Percentiles rank a stretch among this genome's conserved stretches.
Conservation (phyloP, 2,329 filamentous ascomycete genomes). For the Graphilbum sp. region DNA sequence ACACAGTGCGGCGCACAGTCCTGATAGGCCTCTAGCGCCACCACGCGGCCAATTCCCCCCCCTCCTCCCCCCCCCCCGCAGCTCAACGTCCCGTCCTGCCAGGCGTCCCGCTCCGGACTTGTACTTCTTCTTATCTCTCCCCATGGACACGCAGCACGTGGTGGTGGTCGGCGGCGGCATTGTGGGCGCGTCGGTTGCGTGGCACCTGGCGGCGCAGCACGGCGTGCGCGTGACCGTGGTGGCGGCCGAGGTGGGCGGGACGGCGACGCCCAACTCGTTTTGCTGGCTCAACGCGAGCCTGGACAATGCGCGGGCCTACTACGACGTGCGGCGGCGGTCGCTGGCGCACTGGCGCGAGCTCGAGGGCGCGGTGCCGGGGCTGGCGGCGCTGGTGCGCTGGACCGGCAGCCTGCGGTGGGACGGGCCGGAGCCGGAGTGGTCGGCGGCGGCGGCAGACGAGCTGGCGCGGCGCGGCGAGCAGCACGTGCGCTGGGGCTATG, state of each 20-base stretch:
- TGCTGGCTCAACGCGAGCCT: constrained; percentile 17
- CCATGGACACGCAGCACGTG: no score
- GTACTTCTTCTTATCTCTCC: no score
- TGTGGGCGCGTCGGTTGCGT: constrained; percentile 16
- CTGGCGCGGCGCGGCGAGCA: constrained; percentile 11
- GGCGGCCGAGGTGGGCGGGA: constrained; percentile 14
- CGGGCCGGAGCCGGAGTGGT: constrained; percentile 9
- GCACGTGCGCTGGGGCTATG: constrained; percentile 15
- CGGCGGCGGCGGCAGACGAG: no score
- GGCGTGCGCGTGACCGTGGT: constrained; percentile 14
- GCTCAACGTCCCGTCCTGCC: no score
- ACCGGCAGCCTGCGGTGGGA: constrained; percentile 11
- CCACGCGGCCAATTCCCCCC: no score
- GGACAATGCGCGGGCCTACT: constrained; percentile 14
- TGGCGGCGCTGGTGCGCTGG: constrained; percentile 11
- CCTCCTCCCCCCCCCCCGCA: no score
- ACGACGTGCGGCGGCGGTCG: constrained; percentile 15
- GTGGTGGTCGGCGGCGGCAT: constrained; percentile 10
- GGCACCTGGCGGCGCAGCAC: constrained; percentile 12
- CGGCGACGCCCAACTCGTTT: constrained; percentile 16
- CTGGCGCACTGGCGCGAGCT: constrained; percentile 13
- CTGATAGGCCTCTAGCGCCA: no score
- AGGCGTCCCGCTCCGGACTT: no score
- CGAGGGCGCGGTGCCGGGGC: constrained; percentile 8
- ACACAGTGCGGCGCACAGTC: no score